These are phyloP conservation scores for Hypomyces perniciosus DNA, from an alignment of 2,329 filamentous ascomycete species.

Conservation along the genomic window DNA sequence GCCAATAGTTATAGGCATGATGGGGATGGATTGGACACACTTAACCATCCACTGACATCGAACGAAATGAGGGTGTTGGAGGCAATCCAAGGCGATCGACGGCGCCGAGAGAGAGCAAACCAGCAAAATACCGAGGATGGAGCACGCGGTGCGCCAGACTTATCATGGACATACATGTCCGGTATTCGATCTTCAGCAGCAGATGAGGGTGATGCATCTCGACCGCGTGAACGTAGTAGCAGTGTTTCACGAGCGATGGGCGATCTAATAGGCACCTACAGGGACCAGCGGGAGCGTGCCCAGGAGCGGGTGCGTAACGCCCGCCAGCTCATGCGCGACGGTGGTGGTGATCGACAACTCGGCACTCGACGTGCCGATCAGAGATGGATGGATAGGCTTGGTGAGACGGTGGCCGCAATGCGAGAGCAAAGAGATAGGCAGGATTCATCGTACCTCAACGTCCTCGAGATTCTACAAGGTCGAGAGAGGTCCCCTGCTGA, in stretches of 20 bases:
- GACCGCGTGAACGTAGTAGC: conserved; percentile 29
- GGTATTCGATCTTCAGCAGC: conserved; percentile 15
- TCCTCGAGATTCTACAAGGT: conserved; percentile 33
- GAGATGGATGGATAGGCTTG: conserved; percentile 29
- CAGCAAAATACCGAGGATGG: conserved; percentile 23
- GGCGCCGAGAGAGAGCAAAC: conserved; percentile 40
- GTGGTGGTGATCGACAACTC: conserved; percentile 3
- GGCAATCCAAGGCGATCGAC: conserved; percentile 48
- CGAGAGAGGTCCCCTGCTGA: conserved; percentile 27
- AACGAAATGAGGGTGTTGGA: conserved; percentile 53
- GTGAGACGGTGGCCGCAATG: conserved; percentile 31
- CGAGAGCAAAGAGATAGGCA: conserved; percentile 31
- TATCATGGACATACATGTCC: conserved; percentile 17
- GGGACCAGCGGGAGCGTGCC: conserved; percentile 31
- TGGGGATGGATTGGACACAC: conserved; percentile 33
- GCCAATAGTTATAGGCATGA: conserved; percentile 11
- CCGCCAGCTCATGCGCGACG: conserved; percentile 28
- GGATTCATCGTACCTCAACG: conserved; percentile 31
- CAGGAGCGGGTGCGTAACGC: conserved; percentile 29
- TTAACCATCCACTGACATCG: conserved; percentile 46
- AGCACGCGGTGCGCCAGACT: conserved; percentile 13
- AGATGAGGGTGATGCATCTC: conserved; percentile 20
- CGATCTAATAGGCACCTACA: conserved; percentile 33
- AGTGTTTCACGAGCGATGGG: conserved; percentile 34
- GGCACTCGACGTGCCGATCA: conserved; percentile 23